These are phyloP conservation scores for Fusarium tuaranense DNA, from an alignment of 2,329 filamentous ascomycete genomes.

Conservation along the genomic window DNA sequence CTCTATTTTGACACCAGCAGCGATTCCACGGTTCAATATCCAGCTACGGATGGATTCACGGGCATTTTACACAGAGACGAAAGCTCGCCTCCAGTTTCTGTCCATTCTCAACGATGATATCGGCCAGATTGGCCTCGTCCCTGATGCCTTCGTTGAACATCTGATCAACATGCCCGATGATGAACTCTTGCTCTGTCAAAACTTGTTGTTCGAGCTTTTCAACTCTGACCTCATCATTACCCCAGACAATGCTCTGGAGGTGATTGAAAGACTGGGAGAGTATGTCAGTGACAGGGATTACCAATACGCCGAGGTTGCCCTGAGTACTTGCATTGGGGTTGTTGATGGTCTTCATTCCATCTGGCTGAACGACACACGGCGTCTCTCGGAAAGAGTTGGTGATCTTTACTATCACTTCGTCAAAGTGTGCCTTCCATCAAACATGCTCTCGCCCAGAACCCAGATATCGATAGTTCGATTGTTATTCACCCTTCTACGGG, in stretches of 20 bases:
- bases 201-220: slow-evolving; percentile 64
- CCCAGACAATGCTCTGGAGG: slow-evolving; percentile 57
- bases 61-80: slow-evolving; percentile 63
- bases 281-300: slow-evolving; percentile 70
- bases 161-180: slow-evolving; percentile 63
- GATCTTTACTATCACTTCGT: slow-evolving; percentile 87
- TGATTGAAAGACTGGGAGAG: slow-evolving; percentile 64
- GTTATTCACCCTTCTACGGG: slow-evolving; percentile 76
- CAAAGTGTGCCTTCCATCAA: slow-evolving; percentile 72
- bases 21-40: slow-evolving; percentile 61
- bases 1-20: slow-evolving; percentile 48
- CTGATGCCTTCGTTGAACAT: slow-evolving; percentile 61
- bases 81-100: slow-evolving; percentile 59
- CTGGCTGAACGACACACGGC: slow-evolving; percentile 71
- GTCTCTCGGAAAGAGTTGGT: slow-evolving; percentile 74
- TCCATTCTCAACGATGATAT: slow-evolving; percentile 56
- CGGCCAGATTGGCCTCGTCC: slow-evolving; percentile 62
- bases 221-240: slow-evolving; percentile 64
- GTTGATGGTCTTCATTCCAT: slow-evolving; percentile 72
- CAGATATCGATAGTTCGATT: slow-evolving; percentile 76
- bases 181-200: slow-evolving; percentile 64
- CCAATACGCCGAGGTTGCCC: slow-evolving; percentile 79
- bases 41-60: slow-evolving; percentile 55
- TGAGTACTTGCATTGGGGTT: slow-evolving; percentile 75
- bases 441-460: slow-evolving; percentile 75